phyloP scores from a whole-genome alignment of 2,329 filamentous ascomycete genomes.

The Colletotrichum chrysophilum region DNA sequence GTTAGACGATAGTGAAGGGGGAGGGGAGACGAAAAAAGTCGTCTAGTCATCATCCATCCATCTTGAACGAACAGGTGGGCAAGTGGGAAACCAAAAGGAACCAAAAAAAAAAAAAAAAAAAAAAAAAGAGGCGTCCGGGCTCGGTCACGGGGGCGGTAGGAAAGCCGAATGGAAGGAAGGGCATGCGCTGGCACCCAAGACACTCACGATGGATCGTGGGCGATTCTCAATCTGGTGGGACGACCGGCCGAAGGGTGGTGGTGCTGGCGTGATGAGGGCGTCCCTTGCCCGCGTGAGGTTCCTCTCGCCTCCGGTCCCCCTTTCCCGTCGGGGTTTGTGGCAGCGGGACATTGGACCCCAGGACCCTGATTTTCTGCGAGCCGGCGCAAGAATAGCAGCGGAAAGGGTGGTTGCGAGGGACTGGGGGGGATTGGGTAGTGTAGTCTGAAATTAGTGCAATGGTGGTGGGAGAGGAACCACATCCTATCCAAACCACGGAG shows the following conservation, averaged over 20 bases:
- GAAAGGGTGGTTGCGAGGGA: neutral
- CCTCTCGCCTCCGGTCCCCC: neutral
- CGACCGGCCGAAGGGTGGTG: neutral
- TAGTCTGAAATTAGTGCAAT: neutral
- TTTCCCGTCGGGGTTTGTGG: neutral
- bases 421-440: neutral
- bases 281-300: neutral
- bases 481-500: neutral
- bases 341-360: neutral
- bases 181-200: neutral
- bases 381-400: neutral
- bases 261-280: neutral
- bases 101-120: neutral
- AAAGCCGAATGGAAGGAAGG: neutral
- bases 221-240: neutral
- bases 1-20: neutral
- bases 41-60: neutral
- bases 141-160: neutral
- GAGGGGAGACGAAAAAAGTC: neutral
- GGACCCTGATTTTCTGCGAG: constrained; percentile 4
- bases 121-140: neutral
- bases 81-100: neutral
- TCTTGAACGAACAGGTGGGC: neutral
- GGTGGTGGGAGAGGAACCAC: neutral
- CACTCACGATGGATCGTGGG: neutral